Conservation (phyloP, 768 basidiomycete genomes). For the Lyophyllum atratum region DNA sequence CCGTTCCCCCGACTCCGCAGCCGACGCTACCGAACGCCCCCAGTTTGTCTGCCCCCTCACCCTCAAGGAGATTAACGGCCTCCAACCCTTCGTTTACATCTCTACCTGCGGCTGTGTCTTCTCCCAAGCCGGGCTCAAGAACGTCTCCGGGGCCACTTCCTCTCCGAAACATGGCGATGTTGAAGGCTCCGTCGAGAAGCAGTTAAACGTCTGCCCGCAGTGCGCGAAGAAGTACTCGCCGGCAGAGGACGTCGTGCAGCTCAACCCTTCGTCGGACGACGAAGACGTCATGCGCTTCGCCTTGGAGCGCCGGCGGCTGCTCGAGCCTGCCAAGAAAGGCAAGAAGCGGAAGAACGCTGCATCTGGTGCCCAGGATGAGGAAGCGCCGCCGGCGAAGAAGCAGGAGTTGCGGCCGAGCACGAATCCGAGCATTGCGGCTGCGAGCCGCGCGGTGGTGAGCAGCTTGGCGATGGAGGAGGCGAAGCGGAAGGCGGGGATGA, state of each 20-base stretch:
- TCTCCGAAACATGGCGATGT: conserved; percentile 21
- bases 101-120: conserved; percentile 89
- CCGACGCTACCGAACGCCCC: conserved; percentile 48
- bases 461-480: conserved; percentile 81
- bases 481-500: conserved; percentile 84
- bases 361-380: conserved; percentile 33
- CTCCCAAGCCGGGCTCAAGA: conserved; percentile 79
- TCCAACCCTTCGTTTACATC: conserved; percentile 86
- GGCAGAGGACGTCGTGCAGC: conserved; percentile 50
- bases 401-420: conserved; percentile 40
- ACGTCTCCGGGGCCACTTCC: conserved; percentile 45
- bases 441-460: conserved; percentile 66
- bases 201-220: conserved; percentile 71
- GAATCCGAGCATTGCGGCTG: conserved; percentile 55
- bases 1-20: conserved; percentile 36
- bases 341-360: conserved; percentile 56
- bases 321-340: conserved; percentile 56
- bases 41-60: conserved; percentile 91
- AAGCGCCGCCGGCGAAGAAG: conserved; percentile 48
- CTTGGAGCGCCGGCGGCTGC: conserved; percentile 60
- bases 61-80: conserved; percentile 93
- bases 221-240: conserved; percentile 72
- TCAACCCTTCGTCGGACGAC: conserved; percentile 77
- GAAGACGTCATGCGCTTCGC: conserved; percentile 54
- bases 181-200: conserved; percentile 12